These are phyloP conservation scores for Dictyostelium brefeldianum DNA, from an alignment of 78 protist species.

Conservation along the genomic window DNA sequence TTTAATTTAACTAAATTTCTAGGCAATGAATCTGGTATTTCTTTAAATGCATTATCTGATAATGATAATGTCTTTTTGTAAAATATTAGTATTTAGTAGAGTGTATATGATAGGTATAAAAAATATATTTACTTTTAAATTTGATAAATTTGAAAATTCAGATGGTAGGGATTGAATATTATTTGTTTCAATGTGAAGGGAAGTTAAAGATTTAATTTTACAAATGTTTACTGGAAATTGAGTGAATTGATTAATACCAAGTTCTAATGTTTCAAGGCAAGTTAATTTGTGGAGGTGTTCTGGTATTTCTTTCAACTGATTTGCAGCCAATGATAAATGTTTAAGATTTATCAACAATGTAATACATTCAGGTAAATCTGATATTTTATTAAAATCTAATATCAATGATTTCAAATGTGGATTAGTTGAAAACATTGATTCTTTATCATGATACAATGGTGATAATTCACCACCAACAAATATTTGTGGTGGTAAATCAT, in stretches of 20 bases:
- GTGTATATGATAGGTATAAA: not conserved
- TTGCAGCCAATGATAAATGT: slow-evolving; percentile 46
- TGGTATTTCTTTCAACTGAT: slow-evolving; percentile 27
- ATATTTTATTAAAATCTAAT: slow-evolving; percentile 45
- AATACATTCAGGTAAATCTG: slow-evolving; percentile 22
- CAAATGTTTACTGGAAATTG: slow-evolving; percentile 10
- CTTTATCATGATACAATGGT: not conserved
- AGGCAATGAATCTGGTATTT: slow-evolving; percentile 54
- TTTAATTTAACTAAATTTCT: slow-evolving; percentile 25
- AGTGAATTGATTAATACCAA: slow-evolving; percentile 37
- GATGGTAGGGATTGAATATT: not conserved
- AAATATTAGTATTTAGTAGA: not conserved
- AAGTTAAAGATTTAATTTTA: slow-evolving; percentile 12
- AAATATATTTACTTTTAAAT: slow-evolving; percentile 37
- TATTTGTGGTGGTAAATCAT: slow-evolving; percentile 8
- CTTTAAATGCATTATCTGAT: slow-evolving; percentile 13
- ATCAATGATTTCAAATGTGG: slow-evolving; percentile 19
- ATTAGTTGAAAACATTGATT: slow-evolving; percentile 1
- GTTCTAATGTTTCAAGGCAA: not conserved
- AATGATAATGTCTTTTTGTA: slow-evolving; percentile 33
- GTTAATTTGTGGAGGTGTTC: not conserved
- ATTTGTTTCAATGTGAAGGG: slow-evolving; percentile 51
- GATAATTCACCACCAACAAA: slow-evolving; percentile 15
- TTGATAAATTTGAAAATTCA: not conserved
- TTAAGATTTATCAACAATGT: slow-evolving; percentile 7